phyloP scores from a whole-genome alignment of 1,284 basidiomycete genomes.

The Stygiomarasmius scandens region DNA sequence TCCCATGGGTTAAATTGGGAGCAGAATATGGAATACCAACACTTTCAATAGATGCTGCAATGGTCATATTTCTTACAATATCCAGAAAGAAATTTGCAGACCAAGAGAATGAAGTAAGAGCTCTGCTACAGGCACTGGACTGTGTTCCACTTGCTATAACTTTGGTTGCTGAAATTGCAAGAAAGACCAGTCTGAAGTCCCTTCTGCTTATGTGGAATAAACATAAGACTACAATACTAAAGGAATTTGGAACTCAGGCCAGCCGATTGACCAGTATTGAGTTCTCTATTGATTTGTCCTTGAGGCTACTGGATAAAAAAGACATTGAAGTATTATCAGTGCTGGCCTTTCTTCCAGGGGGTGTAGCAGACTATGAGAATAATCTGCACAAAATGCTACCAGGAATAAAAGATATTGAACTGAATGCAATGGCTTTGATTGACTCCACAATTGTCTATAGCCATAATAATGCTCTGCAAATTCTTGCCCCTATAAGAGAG shows the following conservation, averaged over 20 bases:
- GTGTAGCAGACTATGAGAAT: not conserved
- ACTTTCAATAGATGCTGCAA: not conserved
- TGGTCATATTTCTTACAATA: no score
- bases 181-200: not conserved
- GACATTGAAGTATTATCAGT: not conserved
- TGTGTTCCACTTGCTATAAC: no score
- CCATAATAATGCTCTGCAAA: not conserved
- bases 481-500: not conserved
- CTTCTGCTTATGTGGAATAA: not conserved
- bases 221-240: not conserved
- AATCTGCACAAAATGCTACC: not conserved
- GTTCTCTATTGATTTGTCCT: not conserved
- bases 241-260: not conserved
- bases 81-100: no score
- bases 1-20: not conserved
- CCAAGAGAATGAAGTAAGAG: no score
- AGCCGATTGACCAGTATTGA: constrained; percentile 1
- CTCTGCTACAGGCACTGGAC: no score
- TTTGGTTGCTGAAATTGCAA: no score
- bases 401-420: not conserved
- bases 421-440: not conserved
- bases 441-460: not conserved
- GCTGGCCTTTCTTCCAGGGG: not conserved
- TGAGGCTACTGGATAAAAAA: not conserved
- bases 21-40: not conserved